Conservation (phyloP, 1,284 basidiomycete species). For the Chondrostereum purpureum region DNA sequence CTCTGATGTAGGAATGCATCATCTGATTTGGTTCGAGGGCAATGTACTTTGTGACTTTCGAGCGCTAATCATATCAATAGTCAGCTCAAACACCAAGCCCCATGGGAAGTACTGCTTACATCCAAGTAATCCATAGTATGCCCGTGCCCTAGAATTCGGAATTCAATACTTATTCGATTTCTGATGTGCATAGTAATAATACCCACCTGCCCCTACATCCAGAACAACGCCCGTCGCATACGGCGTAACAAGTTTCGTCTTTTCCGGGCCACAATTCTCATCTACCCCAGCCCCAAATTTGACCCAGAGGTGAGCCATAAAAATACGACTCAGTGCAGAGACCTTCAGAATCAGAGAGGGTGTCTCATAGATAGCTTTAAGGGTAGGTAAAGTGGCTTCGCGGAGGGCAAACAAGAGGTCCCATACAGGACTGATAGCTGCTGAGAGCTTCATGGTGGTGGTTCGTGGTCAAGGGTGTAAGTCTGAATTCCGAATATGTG, state of each 20-base stretch:
- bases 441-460: conserved; percentile 36
- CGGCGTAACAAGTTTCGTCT: conserved; percentile 42
- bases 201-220: conserved; percentile 63
- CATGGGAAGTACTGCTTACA: background rate
- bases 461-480: background rate
- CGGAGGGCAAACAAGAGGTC: conserved; percentile 35
- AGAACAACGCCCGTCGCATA: conserved; percentile 57
- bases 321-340: conserved; percentile 39
- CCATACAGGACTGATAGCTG: conserved; percentile 30
- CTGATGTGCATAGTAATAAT: conserved; percentile 4
- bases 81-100: background rate
- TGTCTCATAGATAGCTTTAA: conserved; percentile 30
- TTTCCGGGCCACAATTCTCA: conserved; percentile 32
- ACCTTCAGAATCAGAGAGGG: conserved; percentile 46
- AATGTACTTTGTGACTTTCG: conserved; percentile 52
- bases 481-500: too few species aligned
- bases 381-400: conserved; percentile 41
- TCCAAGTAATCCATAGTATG: conserved; percentile 58
- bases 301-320: conserved; percentile 57
- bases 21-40: conserved; percentile 60
- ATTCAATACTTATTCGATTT: background rate
- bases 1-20: conserved; percentile 55
- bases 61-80: conserved; percentile 12
- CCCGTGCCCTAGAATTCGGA: conserved; percentile 42
- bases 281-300: conserved; percentile 46